Base-by-base conservation (phyloP, 2,329 filamentous ascomycete genomes). In the Biscogniauxia marginata region DNA sequence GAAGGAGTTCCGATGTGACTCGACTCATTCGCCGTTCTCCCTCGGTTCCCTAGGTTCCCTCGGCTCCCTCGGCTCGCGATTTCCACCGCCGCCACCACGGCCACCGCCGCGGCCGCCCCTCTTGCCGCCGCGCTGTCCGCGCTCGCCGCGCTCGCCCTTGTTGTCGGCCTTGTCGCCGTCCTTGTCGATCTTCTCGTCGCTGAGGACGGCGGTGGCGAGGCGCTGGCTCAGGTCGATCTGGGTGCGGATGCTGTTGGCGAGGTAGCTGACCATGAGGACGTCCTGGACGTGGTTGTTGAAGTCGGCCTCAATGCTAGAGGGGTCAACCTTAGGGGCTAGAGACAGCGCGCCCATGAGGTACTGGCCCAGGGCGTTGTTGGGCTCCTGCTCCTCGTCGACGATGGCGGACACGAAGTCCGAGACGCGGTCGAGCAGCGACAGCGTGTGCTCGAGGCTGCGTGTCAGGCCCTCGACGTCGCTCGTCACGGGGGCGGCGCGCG, bases 261-360 rank as follows among this genome's bases (percentile, higher is more conserved):
- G 84, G 81, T 99, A 99, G 65, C 92, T 96, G 68, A 99, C 93
- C 75, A 98, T 93, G 65, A 99, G 87, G 59, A 99, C 93, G 75
- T 99, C 95, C 80, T 99, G 95, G 76, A 99, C 92, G 80, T 99
- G 95, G 82, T 96, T 96, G 86, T 99, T 99, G 85, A 99, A 99
- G 81, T 98, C 93, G 73, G 89, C 84, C 83, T 99, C 95, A 71
- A 99, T 93, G 73, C 96, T 89, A 60, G 86, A 84, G 39, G 88
- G 81, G 69, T 96, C 91, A 59, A 98, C 95, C 84, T 98, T 99
- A 70, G 95, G 95, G 54, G 93, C 91, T 62, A 99, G 81, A 48
- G 90, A 93, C 62, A 99, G 84, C 43, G 93, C 88, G 75, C 96
- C 96, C 82, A 98, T 90, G 65, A 99, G 82, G 78, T 92, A 96